phyloP scores from a whole-genome alignment of 306 rosid species.

The Inga leiocalycina region DNA sequence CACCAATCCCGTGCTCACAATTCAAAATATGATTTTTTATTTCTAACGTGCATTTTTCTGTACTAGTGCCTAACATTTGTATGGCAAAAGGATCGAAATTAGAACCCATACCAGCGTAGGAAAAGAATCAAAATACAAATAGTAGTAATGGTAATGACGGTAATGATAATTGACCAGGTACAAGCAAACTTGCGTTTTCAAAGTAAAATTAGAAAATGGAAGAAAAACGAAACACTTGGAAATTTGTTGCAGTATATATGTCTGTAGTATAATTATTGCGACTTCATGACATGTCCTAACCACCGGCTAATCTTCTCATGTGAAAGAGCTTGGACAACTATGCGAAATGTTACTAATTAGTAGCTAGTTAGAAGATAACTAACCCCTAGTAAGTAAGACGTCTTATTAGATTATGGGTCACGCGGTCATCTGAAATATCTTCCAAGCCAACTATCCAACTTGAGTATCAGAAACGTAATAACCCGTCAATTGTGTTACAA shows the following conservation, averaged over 20 bases:
- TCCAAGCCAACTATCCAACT: neutral
- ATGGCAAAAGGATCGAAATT: no score
- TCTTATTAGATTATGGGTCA: neutral
- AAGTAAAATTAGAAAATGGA: neutral
- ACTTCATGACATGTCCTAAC: no score
- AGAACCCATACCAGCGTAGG: neutral
- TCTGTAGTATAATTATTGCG: no score
- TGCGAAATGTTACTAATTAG: no score
- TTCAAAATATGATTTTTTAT: no score
- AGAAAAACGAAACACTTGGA: neutral
- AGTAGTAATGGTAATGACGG: neutral
- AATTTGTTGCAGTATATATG: neutral
- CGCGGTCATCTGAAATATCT: neutral
- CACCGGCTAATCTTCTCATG: no score
- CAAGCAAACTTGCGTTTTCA: conserved; percentile 8
- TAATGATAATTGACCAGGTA: neutral
- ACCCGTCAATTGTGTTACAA: neutral
- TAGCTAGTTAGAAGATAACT: neutral
- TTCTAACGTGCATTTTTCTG: no score
- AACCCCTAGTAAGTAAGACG: neutral
- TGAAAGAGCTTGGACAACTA: no score
- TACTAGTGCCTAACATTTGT: no score
- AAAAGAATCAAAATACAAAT: neutral
- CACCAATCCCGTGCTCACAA: no score
- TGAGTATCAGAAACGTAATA: neutral